phyloP scores from a whole-genome alignment of 768 basidiomycete genomes.

The Termitomyces sp. region DNA sequence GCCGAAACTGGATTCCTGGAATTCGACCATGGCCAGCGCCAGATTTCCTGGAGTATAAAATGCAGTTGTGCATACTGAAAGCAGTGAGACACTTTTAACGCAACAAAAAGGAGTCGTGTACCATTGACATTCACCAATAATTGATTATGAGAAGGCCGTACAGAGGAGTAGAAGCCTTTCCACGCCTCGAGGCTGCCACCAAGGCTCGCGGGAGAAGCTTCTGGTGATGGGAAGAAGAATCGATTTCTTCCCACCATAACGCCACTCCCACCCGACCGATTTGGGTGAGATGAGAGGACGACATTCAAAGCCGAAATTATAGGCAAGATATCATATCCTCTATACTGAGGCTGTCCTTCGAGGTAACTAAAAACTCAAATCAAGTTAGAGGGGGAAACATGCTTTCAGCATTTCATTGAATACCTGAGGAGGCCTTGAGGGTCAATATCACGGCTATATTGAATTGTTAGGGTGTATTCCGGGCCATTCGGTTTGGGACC shows the following conservation, averaged over 20 bases:
- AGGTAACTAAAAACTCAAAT: slow-evolving; percentile 43
- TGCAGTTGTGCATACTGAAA: slow-evolving; percentile 51
- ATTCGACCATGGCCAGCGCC: slow-evolving; percentile 53
- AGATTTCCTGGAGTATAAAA: slow-evolving; percentile 62
- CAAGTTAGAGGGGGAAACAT: slow-evolving; percentile 17
- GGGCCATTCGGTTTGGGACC: slow-evolving; percentile 37
- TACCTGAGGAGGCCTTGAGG: slow-evolving; percentile 41
- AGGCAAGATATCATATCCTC: slow-evolving; percentile 52
- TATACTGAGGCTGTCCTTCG: slow-evolving; percentile 45
- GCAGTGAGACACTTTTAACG: slow-evolving; percentile 17
- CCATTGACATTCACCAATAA: slow-evolving; percentile 61
- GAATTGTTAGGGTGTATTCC: slow-evolving; percentile 41
- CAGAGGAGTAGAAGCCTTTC: slow-evolving; percentile 56
- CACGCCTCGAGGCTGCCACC: slow-evolving; percentile 51
- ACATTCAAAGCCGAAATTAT: slow-evolving; percentile 61
- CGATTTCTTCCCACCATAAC: slow-evolving; percentile 62
- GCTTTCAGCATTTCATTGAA: slow-evolving; percentile 18
- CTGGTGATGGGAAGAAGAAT: slow-evolving; percentile 55
- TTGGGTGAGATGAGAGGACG: slow-evolving; percentile 51
- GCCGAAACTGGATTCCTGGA: slow-evolving; percentile 48
- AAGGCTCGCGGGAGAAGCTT: slow-evolving; percentile 42
- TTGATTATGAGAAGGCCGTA: slow-evolving; percentile 48
- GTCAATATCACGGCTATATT: slow-evolving; percentile 44
- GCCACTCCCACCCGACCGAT: slow-evolving; percentile 47
- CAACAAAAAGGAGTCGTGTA: slow-evolving; percentile 31